Evolutionary conservation across 2,329 filamentous ascomycete species (phyloP).

Genomic region (Neonectria neomacrospora): DNA sequence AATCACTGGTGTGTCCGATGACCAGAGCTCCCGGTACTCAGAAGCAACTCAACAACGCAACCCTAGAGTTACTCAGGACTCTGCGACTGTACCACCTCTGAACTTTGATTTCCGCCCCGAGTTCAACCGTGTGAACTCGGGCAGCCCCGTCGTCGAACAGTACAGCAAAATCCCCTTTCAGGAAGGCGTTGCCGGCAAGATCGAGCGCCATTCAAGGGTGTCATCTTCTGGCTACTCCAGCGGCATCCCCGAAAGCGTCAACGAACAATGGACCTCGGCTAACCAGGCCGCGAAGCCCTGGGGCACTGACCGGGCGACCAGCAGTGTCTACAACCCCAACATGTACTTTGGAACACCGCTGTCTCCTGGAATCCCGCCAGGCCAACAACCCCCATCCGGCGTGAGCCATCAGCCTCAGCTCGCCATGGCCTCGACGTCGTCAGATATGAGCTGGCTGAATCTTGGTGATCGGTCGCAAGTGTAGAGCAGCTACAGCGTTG

Average conservation of each 20-base stretch:
- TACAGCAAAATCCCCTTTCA: constrained; percentile 63
- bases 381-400: constrained; percentile 47
- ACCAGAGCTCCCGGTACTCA: constrained; percentile 66
- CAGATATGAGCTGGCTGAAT: constrained; percentile 86
- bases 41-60: constrained; percentile 42
- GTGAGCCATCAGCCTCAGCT: constrained; percentile 63
- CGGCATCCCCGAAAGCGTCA: constrained; percentile 72
- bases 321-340: constrained; percentile 62
- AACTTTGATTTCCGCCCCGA: constrained; percentile 71
- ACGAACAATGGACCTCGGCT: constrained; percentile 65
- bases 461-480: constrained; percentile 62
- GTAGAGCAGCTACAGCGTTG: constrained; percentile 34
- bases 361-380: constrained; percentile 49
- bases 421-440: constrained; percentile 60
- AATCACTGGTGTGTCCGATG: constrained; percentile 64
- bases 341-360: constrained; percentile 57
- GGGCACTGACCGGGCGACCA: constrained; percentile 62
- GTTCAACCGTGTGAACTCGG: constrained; percentile 74
- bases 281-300: constrained; percentile 56
- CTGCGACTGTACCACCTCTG: constrained; percentile 76
- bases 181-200: constrained; percentile 69
- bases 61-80: constrained; percentile 68
- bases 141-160: constrained; percentile 75
- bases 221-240: constrained; percentile 70
- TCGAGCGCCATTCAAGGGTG: constrained; percentile 65